Conservation (phyloP, 768 basidiomycete genomes). For the Tremella fuciformis region DNA sequence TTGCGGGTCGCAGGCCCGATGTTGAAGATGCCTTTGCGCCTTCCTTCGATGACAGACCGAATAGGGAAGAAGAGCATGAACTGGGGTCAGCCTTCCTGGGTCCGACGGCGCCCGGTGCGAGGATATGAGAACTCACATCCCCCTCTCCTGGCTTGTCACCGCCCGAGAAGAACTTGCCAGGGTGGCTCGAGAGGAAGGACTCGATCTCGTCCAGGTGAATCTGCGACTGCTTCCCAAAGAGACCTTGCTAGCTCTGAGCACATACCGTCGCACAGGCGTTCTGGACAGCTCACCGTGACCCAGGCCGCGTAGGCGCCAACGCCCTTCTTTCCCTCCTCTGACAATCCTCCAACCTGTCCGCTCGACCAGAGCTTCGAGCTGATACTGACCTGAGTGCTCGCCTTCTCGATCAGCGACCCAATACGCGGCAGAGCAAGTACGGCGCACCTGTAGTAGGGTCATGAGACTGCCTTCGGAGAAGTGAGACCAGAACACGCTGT, state of each 20-base stretch:
- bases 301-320: constrained; percentile 13
- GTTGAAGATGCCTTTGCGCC: constrained; percentile 26
- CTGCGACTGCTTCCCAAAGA: not conserved
- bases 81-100: not conserved
- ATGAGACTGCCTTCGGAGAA: constrained; percentile 45
- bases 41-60: constrained; percentile 31
- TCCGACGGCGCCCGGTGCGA: not conserved
- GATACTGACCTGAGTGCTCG: not conserved
- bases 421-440: constrained; percentile 1
- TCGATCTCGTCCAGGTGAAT: constrained; percentile 33
- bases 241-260: not conserved
- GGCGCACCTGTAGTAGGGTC: constrained; percentile 37
- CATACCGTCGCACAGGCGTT: not conserved
- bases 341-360: constrained; percentile 3
- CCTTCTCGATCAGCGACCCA: constrained; percentile 6
- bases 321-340: constrained; percentile 9
- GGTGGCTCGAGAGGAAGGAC: constrained; percentile 28
- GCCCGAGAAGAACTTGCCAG: constrained; percentile 39
- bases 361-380: constrained; percentile 2
- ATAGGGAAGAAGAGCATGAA: constrained; percentile 36
- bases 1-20: constrained; percentile 23
- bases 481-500: constrained; percentile 38
- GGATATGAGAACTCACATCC: constrained; percentile 32
- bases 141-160: constrained; percentile 38
- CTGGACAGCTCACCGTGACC: constrained; percentile 13